Evolutionary conservation across 345 rosid species (phyloP), one percentile per base, ranked within the genome.

Genomic region (Linum usitatissimum): DNA sequence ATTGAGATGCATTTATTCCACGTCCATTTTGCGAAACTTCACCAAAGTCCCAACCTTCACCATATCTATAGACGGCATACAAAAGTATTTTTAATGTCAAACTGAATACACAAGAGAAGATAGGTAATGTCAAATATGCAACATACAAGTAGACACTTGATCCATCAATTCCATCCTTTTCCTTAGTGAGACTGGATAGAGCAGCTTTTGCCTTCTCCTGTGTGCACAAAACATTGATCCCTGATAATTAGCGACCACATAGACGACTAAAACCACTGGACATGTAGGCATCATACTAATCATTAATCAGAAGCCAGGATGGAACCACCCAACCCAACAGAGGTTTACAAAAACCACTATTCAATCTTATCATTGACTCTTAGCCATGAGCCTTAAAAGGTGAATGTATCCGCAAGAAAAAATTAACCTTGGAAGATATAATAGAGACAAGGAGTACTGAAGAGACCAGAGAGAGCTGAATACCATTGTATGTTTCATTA

Each of bases 11-110:
- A 78, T 92, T 92, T 60, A 86, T 64, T 34, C 98, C 98, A 60
- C 95, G 92, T 40, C 89, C 92, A 80, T 92, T 88, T 31, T 89
- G 76, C 69, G 96, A 93, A 70, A 92, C 98, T 82, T 92, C 98
- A 75, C 98, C 98, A 65, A 88, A 92, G 80, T 92, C 91, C 96
- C 96, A 92, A 65, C 98, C 98, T 84, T 92, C 98, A 53, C 98
- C 98, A 64, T 92, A 92, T 74, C 98, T 92, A 62, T 53, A 65
- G 65, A 51, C n/a, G 65, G 59, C 10, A 55, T 0, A 49, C 20
- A 72, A 70, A 9, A 61, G 57, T 59, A 12, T 39, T 20, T 17
- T 55, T 8, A 31, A 45, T 51, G 36, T 20, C 64, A 57, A 42
- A 55, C 55, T 59, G n/a, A 20, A 51, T 63, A 18, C 21, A 53